phyloP scores from a whole-genome alignment of 768 basidiomycete genomes.

The Agrocybe pediades region DNA sequence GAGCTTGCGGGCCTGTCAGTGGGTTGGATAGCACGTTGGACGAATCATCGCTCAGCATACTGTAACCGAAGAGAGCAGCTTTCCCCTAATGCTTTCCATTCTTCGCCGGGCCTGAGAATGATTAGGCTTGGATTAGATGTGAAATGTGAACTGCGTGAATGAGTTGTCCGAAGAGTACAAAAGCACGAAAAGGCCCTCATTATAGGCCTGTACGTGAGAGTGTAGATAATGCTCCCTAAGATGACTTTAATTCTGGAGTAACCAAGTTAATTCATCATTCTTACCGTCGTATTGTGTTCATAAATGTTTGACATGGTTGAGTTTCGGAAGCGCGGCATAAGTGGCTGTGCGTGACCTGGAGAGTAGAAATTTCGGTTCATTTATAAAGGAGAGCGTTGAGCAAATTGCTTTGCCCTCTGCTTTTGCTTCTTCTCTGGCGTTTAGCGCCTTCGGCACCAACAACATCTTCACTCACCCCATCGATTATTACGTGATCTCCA shows the following conservation, averaged over 20 bases:
- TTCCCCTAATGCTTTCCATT: constrained; percentile 14
- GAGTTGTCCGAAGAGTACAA: neutral
- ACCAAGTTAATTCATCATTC: constrained; percentile 15
- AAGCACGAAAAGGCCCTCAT: neutral
- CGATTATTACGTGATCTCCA: constrained; percentile 29
- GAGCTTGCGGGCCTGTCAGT: constrained; percentile 1
- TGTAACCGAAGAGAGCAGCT: constrained; percentile 15
- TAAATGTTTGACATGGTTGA: constrained; percentile 19
- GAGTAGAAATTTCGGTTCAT: constrained; percentile 9
- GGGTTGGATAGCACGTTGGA: neutral
- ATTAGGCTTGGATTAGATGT: constrained; percentile 5
- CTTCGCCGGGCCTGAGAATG: constrained; percentile 13
- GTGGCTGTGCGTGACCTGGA: constrained; percentile 24
- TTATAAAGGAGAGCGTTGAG: constrained; percentile 6
- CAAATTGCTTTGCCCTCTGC: constrained; percentile 12
- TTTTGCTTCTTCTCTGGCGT: constrained; percentile 15
- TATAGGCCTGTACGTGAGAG: constrained; percentile 6
- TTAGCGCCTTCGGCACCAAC: constrained; percentile 6
- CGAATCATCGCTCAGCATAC: neutral
- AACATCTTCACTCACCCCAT: constrained; percentile 12
- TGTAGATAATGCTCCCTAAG: neutral
- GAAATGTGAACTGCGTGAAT: constrained; percentile 1
- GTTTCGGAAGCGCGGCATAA: constrained; percentile 17
- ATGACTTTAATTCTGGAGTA: neutral
- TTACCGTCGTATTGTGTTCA: constrained; percentile 16